Percentiles rank a stretch among this genome's conserved stretches.
Conservation (phyloP, 2,329 filamentous ascomycete genomes). For the Clonostachys byssicola region DNA sequence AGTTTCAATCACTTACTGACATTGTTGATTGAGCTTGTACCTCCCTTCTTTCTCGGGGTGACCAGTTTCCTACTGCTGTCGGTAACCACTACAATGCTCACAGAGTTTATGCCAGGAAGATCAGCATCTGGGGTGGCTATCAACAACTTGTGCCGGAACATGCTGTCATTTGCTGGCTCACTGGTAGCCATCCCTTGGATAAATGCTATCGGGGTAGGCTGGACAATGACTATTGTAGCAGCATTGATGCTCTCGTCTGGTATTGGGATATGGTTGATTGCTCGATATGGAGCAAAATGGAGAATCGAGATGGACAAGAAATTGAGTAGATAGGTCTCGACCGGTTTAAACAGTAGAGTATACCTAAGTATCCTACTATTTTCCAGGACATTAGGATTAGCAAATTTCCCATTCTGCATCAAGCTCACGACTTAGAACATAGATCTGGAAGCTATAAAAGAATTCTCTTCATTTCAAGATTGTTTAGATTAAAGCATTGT, state of each 20-base stretch:
- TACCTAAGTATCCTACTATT: too few relatives aligned
- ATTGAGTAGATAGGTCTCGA: too few relatives aligned
- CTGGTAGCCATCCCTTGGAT: constrained; percentile 70
- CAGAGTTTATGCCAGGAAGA: constrained; percentile 73
- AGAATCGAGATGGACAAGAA: too few relatives aligned
- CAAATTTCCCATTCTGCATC: too few relatives aligned
- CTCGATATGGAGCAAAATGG: too few relatives aligned
- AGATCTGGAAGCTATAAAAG: too few relatives aligned
- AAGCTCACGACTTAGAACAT: too few relatives aligned
- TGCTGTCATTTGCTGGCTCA: constrained; percentile 68
- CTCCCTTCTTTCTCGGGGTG: neutral
- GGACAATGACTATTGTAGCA: constrained; percentile 59
- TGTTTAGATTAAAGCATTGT: too few relatives aligned
- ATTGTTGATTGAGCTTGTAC: constrained; percentile 63
- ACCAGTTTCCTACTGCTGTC: constrained; percentile 20
- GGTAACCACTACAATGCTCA: constrained; percentile 75
- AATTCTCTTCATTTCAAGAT: too few relatives aligned
- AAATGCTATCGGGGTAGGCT: constrained; percentile 66
- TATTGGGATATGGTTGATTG: too few relatives aligned
- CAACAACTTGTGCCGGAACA: constrained; percentile 79
- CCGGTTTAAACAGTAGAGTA: too few relatives aligned
- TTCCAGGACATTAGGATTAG: too few relatives aligned
- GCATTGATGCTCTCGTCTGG: neutral
- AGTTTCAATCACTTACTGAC: constrained; percentile 75
- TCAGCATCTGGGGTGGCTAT: constrained; percentile 72